Conservation (phyloP, 2,329 filamentous ascomycete species). For the Phyllosticta citrichinensis region DNA sequence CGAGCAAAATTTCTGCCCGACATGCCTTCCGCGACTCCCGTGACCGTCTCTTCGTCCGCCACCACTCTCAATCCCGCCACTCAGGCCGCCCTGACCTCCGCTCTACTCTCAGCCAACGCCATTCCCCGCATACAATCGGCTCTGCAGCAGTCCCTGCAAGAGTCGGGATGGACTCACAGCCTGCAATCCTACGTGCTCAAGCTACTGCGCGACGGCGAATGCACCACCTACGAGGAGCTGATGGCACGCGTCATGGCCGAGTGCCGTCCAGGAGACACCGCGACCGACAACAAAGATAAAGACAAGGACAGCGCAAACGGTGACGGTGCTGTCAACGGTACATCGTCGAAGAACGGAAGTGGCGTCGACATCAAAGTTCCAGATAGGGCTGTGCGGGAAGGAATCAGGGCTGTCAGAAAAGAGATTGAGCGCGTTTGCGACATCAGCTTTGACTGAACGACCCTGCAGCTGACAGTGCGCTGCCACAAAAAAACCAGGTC, state of each 20-base stretch:
- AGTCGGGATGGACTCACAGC: constrained; percentile 48
- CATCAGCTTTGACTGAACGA: constrained; percentile 17
- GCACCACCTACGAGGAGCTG: constrained; percentile 47
- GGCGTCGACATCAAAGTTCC: constrained; percentile 35
- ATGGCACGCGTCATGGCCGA: constrained; percentile 43
- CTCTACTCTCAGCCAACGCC: constrained; percentile 38
- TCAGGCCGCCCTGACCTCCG: constrained; percentile 33
- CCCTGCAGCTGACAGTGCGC: neutral
- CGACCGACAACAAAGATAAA: constrained; percentile 16
- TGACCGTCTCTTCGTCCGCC: constrained; percentile 24
- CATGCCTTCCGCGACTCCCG: constrained; percentile 14
- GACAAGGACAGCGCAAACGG: constrained; percentile 18
- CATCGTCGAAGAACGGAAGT: neutral
- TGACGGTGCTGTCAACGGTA: constrained; percentile 5
- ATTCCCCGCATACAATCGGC: constrained; percentile 47
- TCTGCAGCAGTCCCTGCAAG: constrained; percentile 45
- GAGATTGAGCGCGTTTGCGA: constrained; percentile 42
- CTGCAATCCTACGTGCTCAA: constrained; percentile 45
- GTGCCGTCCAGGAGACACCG: constrained; percentile 27
- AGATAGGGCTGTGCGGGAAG: constrained; percentile 38
- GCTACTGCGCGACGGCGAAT: constrained; percentile 48
- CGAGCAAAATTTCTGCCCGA: neutral
- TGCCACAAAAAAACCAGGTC: neutral
- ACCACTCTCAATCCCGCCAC: constrained; percentile 29
- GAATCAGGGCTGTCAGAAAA: constrained; percentile 41